Conservation (phyloP, 2,329 filamentous ascomycete species). For the Orbilia javanica region DNA sequence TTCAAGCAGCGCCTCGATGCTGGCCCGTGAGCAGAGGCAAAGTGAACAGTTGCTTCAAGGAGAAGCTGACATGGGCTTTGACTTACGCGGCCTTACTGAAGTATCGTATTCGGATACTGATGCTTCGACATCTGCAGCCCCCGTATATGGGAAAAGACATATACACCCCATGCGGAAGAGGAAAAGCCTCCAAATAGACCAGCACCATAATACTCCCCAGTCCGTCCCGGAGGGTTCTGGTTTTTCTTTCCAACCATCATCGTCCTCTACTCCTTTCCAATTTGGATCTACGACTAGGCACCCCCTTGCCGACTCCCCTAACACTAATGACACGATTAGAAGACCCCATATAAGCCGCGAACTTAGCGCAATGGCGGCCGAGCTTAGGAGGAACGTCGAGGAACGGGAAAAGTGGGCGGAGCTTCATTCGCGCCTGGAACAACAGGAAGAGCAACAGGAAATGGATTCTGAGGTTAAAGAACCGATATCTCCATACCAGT, state of each 20-base stretch:
- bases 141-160: conserved; percentile 35
- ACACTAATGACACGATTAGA: conserved; percentile 25
- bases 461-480: background rate
- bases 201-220: background rate
- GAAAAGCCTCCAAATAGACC: conserved; percentile 30
- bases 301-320: conserved; percentile 6
- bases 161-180: conserved; percentile 48
- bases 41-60: conserved; percentile 11
- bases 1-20: background rate
- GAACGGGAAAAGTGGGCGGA: conserved; percentile 45
- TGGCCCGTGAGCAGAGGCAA: conserved; percentile 6
- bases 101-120: conserved; percentile 48
- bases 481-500: background rate
- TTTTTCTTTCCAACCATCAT: conserved; percentile 32
- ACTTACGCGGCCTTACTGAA: conserved; percentile 43
- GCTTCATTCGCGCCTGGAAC: background rate
- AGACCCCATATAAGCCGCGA: conserved; percentile 61
- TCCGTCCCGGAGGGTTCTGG: conserved; percentile 15
- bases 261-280: conserved; percentile 38
- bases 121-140: conserved; percentile 32
- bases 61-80: conserved; percentile 42
- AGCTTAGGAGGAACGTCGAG: conserved; percentile 60
- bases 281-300: conserved; percentile 45
- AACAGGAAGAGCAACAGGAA: conserved; percentile 8
- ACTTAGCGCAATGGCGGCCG: conserved; percentile 59